phyloP scores from a whole-genome alignment of 2,329 filamentous ascomycete species.

The Calonectria pauciramosa region DNA sequence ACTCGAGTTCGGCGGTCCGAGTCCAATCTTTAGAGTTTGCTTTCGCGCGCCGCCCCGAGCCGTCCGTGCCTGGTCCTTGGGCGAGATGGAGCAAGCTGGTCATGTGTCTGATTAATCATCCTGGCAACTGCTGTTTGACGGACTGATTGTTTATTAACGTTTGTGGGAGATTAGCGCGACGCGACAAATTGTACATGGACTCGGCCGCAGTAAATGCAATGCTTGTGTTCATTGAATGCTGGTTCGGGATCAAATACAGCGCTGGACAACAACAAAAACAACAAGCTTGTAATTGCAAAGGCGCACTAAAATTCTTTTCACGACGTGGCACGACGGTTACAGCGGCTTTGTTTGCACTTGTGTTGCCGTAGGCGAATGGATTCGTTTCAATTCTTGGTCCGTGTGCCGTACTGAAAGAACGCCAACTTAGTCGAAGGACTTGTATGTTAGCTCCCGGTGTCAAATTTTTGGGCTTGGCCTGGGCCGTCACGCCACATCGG shows the following conservation, averaged over 20 bases:
- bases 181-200: not conserved
- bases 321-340: not conserved
- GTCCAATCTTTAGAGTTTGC: conserved; percentile 12
- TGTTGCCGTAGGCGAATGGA: not conserved
- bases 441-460: not conserved
- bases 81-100: not conserved
- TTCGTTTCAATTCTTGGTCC: conserved; percentile 2
- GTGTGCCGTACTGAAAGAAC: not conserved
- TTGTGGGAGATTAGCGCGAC: not conserved
- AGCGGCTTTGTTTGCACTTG: not conserved
- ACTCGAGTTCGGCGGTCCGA: not conserved
- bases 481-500: conserved; percentile 10
- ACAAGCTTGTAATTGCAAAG: too few species aligned
- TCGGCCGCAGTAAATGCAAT: not conserved
- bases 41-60: conserved; percentile 21
- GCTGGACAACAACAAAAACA: too few species aligned
- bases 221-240: not conserved
- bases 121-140: not conserved
- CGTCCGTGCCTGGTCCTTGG: conserved; percentile 16
- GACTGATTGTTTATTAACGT: not conserved
- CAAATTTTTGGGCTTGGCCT: conserved; percentile 5
- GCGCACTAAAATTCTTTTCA: not conserved
- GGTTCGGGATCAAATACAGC: not conserved
- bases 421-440: not conserved
- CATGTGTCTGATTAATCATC: not conserved